phyloP scores from a whole-genome alignment of 2,329 filamentous ascomycete genomes.

The Elsinoe fawcettii region DNA sequence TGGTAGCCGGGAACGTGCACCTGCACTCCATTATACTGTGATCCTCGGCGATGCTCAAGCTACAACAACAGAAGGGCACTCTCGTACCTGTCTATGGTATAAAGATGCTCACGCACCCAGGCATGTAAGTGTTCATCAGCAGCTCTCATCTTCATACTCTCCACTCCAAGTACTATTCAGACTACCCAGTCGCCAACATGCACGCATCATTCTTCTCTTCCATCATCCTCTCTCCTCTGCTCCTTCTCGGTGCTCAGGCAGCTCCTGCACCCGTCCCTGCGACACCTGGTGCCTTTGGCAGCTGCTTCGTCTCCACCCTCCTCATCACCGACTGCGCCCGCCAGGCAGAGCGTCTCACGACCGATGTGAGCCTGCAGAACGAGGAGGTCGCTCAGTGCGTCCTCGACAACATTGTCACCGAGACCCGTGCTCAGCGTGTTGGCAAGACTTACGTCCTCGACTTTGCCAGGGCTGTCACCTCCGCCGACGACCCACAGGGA shows the following conservation, averaged over 20 bases:
- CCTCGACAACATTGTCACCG: slow-evolving; percentile 8
- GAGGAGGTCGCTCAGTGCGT: slow-evolving; percentile 4
- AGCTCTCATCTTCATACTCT: background rate
- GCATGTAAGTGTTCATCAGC: background rate
- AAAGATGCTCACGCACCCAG: background rate
- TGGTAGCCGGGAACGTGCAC: background rate
- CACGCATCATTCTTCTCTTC: background rate
- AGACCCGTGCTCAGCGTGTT: slow-evolving; percentile 7
- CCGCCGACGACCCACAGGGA: background rate
- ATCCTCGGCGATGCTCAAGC: background rate
- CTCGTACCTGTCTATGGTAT: background rate
- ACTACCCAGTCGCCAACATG: background rate
- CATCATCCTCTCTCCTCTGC: background rate
- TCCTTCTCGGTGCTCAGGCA: background rate
- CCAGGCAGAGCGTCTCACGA: background rate
- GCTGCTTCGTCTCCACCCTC: slow-evolving; percentile 1
- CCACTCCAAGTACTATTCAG: background rate
- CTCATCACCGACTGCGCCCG: slow-evolving; percentile 11
- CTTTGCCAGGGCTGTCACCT: background rate
- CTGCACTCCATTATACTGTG: background rate
- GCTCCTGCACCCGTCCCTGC: background rate
- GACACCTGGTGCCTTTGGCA: background rate
- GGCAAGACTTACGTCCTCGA: slow-evolving; percentile 10
- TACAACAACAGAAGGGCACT: background rate
- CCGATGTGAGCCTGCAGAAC: background rate